These are phyloP conservation scores for Globisporangium nunn DNA, from an alignment of 352 stramenopile species.

Conservation along the genomic window DNA sequence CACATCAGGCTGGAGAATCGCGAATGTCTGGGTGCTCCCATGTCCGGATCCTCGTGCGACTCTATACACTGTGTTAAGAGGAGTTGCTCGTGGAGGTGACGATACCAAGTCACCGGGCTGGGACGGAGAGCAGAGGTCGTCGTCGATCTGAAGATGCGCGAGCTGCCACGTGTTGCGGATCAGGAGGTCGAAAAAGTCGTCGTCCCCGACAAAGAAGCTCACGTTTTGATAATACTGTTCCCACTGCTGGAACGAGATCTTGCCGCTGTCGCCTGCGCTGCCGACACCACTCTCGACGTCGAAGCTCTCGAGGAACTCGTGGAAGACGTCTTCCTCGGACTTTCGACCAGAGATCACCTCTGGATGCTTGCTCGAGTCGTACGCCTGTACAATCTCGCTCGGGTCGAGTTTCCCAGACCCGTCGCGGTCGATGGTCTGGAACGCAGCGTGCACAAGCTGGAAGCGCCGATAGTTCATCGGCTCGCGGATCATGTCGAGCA, in stretches of 20 bases:
- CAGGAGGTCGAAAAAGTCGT: slow-evolving; percentile 89
- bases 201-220: slow-evolving; percentile 76
- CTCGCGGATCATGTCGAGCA: slow-evolving; percentile 78
- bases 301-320: slow-evolving; percentile 77
- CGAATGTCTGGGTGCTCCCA: slow-evolving; percentile 46
- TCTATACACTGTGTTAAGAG: slow-evolving; percentile 7
- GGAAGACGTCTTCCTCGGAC: slow-evolving; percentile 49
- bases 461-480: slow-evolving; percentile 66
- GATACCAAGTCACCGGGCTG: background rate
- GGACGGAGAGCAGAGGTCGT: background rate
- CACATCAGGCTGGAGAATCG: slow-evolving; percentile 58
- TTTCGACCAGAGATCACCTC: slow-evolving; percentile 63
- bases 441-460: slow-evolving; percentile 69
- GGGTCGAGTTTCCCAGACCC: slow-evolving; percentile 34
- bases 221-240: slow-evolving; percentile 88
- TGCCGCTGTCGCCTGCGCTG: slow-evolving; percentile 10
- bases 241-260: slow-evolving; percentile 45
- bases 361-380: slow-evolving; percentile 62
- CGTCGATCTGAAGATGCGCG: slow-evolving; percentile 5
- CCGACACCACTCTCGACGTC: slow-evolving; percentile 34
- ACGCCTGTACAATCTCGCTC: slow-evolving; percentile 56
- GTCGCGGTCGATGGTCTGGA: slow-evolving; percentile 60
- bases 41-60: slow-evolving; percentile 29
- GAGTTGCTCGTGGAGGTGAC: background rate
- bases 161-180: slow-evolving; percentile 85